Evolutionary conservation across 2,329 filamentous ascomycete species (phyloP), one percentile per base, ranked within the genome.

Genomic region (Talaromyces sp.): DNA sequence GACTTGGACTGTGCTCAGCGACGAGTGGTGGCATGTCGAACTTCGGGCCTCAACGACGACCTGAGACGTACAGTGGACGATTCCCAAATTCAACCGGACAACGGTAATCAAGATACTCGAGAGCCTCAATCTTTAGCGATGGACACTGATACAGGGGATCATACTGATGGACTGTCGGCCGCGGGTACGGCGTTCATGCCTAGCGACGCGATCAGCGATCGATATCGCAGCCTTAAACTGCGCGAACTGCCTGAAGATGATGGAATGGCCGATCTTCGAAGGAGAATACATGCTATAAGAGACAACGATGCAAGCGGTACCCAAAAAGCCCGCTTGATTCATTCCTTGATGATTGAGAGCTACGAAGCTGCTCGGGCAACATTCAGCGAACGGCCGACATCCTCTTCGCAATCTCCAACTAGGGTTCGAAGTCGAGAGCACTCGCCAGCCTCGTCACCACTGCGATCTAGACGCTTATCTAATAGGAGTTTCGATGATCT

Each of bases 251-350:
- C 91, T 1, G 91, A 89, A 73, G 90, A 94, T 72, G 91, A 95
- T 81, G 91, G 91, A 52, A 93, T 92, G 88, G 82, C 84, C 19
- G 77, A 79, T 63, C 76, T 94, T 70, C 83, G 91, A 70, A 83
- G 80, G 68, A 86, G 86, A 67, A 92, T 95, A 68, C 83, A 90
- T 66, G 81, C 81, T 24, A 89, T 94, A 67, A 89, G 92, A 73
- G 81, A 84, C 31, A 82, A 83, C 69, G 81, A 87, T 27, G 81
- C 88, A 57, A 76, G 84, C 3, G 81, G 83, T 50, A 74, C 82
- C 7, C 87, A 91, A 65, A 93, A 93, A 77, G 91, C 91, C 27
- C 84, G 82, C 66, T 79, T 89, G 71, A 88, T 94, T 76, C 91
- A 94, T 74, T 82, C 84, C 52, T 75, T 91, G 63, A 83, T 94